Evolutionary conservation across 2,329 filamentous ascomycete genomes (phyloP).

Genomic region (Fonsecaea erecta): DNA sequence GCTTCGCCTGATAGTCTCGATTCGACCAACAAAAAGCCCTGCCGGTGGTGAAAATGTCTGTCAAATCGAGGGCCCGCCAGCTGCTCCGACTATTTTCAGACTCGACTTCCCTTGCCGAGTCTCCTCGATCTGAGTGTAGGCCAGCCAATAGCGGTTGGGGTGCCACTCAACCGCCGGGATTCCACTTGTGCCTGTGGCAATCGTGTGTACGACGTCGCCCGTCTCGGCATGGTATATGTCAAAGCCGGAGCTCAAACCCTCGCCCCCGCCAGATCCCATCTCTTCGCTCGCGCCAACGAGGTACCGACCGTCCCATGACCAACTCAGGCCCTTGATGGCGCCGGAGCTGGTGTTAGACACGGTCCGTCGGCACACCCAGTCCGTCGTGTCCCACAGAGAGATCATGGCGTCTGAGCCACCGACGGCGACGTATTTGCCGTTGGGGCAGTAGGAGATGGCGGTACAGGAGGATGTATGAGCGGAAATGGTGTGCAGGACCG

Average conservation of each 20-base stretch:
- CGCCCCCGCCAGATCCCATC: conserved; percentile 46
- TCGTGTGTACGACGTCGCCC: conserved; percentile 54
- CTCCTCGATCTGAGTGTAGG: conserved; percentile 53
- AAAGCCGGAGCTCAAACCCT: conserved; percentile 44
- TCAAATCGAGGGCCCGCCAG: conserved; percentile 41
- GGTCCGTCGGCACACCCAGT: conserved; percentile 57
- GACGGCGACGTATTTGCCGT: conserved; percentile 54
- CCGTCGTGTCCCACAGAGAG: conserved; percentile 57
- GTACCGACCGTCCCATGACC: conserved; percentile 57
- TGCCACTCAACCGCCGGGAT: conserved; percentile 57
- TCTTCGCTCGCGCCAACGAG: conserved; percentile 56
- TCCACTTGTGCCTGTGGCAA: conserved; percentile 48
- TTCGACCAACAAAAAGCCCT: not conserved
- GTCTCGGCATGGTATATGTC: conserved; percentile 58
- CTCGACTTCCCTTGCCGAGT: conserved; percentile 45
- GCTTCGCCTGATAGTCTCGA: not conserved
- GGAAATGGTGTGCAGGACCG: conserved; percentile 51
- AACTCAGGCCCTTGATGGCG: conserved; percentile 53
- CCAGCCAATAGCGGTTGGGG: conserved; percentile 55
- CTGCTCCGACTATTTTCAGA: conserved; percentile 55
- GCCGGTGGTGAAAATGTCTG: not conserved
- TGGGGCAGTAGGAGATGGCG: conserved; percentile 52
- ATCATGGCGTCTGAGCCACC: conserved; percentile 56
- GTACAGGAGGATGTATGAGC: conserved; percentile 56
- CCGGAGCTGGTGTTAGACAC: conserved; percentile 52